These are phyloP conservation scores for Ceratocystis harringtonii DNA, from an alignment of 2,329 filamentous ascomycete genomes.

Conservation along the genomic window DNA sequence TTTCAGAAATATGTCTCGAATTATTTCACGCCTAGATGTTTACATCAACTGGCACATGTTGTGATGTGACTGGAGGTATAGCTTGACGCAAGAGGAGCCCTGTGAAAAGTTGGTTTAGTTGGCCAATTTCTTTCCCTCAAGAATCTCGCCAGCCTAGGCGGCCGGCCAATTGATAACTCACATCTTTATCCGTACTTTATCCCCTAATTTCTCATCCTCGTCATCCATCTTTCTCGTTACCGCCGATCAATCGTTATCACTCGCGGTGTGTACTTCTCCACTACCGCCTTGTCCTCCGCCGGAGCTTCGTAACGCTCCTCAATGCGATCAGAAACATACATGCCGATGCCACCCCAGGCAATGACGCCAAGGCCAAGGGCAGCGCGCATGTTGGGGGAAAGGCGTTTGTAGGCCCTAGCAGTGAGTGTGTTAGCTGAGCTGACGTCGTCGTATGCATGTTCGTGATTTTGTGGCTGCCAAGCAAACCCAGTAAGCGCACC, in stretches of 20 bases:
- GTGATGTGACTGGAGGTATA: too few relatives aligned
- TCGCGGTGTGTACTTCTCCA: constrained; percentile 47
- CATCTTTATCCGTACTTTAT: constrained; percentile 4
- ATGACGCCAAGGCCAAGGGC: constrained; percentile 60
- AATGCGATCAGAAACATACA: constrained; percentile 57
- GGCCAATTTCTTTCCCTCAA: too few relatives aligned
- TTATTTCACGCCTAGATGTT: too few relatives aligned
- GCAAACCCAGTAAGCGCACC: too few relatives aligned
- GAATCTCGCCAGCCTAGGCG: too few relatives aligned
- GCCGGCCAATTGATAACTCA: too few relatives aligned
- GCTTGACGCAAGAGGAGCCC: too few relatives aligned
- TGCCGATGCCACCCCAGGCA: constrained; percentile 57
- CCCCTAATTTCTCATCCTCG: background rate
- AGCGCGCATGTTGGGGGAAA: constrained; percentile 54
- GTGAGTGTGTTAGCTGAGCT: background rate
- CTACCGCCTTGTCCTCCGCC: constrained; percentile 53
- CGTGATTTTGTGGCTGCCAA: too few relatives aligned
- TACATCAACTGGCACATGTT: too few relatives aligned
- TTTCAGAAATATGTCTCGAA: too few relatives aligned
- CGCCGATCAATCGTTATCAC: constrained; percentile 42
- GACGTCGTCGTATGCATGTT: too few relatives aligned
- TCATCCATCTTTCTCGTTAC: background rate
- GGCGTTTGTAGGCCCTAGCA: constrained; percentile 52
- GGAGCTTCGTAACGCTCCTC: constrained; percentile 62
- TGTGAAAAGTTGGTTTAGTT: too few relatives aligned